Conservation (phyloP, 179 eudicot genomes). For the Heliamphora pulchella region DNA sequence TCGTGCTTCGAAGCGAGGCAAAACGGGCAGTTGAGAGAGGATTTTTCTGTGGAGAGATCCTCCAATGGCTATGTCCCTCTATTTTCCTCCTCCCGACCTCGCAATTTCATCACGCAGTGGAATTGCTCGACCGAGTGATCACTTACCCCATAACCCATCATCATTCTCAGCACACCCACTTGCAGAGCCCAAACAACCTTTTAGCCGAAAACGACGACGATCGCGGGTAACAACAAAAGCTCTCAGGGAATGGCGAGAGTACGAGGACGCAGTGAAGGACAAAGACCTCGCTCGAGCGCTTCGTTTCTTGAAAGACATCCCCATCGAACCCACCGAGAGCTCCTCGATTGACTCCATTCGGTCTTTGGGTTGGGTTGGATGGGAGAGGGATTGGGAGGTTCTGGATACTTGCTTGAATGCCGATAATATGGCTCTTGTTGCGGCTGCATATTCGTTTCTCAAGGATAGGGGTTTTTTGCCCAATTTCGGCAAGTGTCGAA, state of each 20-base stretch:
- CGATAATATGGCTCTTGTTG: constrained; percentile 86
- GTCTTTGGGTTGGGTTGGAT: constrained; percentile 31
- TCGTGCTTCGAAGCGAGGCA: not conserved
- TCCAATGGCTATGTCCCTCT: constrained; percentile 8
- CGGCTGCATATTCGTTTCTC: constrained; percentile 63
- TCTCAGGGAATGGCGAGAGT: constrained; percentile 68
- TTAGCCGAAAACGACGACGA: not conserved
- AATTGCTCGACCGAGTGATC: not conserved
- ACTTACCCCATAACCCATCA: not conserved
- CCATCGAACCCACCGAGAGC: constrained; percentile 16
- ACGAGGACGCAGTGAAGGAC: constrained; percentile 75
- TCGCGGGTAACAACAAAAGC: constrained; percentile 27
- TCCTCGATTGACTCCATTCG: constrained; percentile 24
- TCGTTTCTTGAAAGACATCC: constrained; percentile 37
- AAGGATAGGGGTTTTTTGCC: constrained; percentile 57
- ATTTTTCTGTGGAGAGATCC: not conserved
- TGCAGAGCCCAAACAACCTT: not conserved
- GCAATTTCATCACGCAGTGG: not conserved
- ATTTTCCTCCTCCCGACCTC: constrained; percentile 3
- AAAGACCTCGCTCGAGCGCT: constrained; percentile 84
- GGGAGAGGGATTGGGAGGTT: constrained; percentile 77
- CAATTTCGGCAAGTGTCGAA: constrained; percentile 72
- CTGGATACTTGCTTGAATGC: constrained; percentile 91
- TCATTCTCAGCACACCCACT: not conserved
- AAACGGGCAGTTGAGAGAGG: not conserved